phyloP scores from a whole-genome alignment of 768 basidiomycete species.

The Xanthoconium stramineum region DNA sequence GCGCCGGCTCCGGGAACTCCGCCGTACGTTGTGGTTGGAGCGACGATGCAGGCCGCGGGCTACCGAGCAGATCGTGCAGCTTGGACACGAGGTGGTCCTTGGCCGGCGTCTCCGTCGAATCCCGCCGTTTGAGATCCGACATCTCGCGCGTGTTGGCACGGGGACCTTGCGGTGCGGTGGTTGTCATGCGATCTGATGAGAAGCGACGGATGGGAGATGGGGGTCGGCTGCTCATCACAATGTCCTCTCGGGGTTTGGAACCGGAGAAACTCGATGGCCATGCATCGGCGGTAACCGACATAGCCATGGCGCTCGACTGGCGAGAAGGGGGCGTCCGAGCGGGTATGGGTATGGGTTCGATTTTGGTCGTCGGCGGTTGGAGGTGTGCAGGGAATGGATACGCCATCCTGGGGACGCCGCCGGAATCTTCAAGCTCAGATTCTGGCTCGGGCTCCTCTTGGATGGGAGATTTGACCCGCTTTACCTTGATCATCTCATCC shows the following conservation, averaged over 20 bases:
- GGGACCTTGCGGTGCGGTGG: slow-evolving; percentile 10
- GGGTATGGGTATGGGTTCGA: slow-evolving; percentile 30
- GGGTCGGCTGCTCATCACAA: slow-evolving; percentile 28
- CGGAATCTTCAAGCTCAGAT: slow-evolving; percentile 24
- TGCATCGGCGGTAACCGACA: slow-evolving; percentile 26
- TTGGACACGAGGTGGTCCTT: slow-evolving; percentile 37
- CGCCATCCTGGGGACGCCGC: background rate
- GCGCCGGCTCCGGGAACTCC: slow-evolving; percentile 24
- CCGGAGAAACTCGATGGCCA: slow-evolving; percentile 22
- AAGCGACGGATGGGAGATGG: slow-evolving; percentile 25
- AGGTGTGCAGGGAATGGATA: slow-evolving; percentile 29
- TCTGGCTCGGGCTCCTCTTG: slow-evolving; percentile 24
- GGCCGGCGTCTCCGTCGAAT: slow-evolving; percentile 17
- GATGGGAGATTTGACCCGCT: slow-evolving; percentile 19
- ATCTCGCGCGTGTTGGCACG: slow-evolving; percentile 21
- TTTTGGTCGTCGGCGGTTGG: slow-evolving; percentile 19
- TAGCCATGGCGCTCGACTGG: slow-evolving; percentile 26
- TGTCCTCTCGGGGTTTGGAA: slow-evolving; percentile 28
- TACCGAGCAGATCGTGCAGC: slow-evolving; percentile 47
- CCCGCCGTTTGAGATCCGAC: slow-evolving; percentile 21
- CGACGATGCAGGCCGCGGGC: slow-evolving; percentile 38
- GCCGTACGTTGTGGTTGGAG: slow-evolving; percentile 35
- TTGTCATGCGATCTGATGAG: slow-evolving; percentile 22
- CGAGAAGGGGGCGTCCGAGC: slow-evolving; percentile 27
- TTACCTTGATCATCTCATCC: slow-evolving; percentile 24